A percentile compares a stretch with the other conserved stretches of the same genome.
Conservation (phyloP, 1,284 basidiomycete genomes). For the Ustilago hordei region DNA sequence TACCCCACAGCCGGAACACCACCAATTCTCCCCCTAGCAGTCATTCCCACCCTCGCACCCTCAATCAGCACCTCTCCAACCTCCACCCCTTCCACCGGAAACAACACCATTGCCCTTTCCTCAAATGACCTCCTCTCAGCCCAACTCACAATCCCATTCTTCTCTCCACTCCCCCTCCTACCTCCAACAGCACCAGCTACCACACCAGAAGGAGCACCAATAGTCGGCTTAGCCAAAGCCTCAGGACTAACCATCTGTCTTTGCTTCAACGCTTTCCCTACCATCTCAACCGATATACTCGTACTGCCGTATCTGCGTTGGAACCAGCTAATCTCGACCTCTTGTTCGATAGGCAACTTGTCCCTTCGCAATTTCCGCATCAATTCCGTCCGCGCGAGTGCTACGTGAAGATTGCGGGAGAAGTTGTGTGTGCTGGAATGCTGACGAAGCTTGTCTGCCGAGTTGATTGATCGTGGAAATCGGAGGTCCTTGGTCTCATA, state of each 20-base stretch:
- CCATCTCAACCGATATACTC: conserved; percentile 43
- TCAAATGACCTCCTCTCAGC: conserved; percentile 28
- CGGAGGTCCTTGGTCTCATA: conserved; percentile 41
- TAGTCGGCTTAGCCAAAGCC: conserved; percentile 55
- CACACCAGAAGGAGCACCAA: conserved; percentile 14
- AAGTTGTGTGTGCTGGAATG: conserved; percentile 42
- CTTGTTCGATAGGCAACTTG: conserved; percentile 37
- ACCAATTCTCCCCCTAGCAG: not conserved
- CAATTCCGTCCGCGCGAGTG: conserved; percentile 48
- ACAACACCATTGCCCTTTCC: conserved; percentile 16
- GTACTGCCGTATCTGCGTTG: conserved; percentile 52
- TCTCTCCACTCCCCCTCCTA: conserved; percentile 10
- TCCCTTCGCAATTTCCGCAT: conserved; percentile 52
- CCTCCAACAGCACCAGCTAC: not conserved
- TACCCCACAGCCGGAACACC: conserved; percentile 14
- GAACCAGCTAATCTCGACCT: conserved; percentile 64
- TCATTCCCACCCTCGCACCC: conserved; percentile 1
- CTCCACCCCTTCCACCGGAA: conserved; percentile 26
- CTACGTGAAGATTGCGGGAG: conserved; percentile 44
- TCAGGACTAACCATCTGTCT: conserved; percentile 52
- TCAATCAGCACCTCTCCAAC: conserved; percentile 39
- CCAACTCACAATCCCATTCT: conserved; percentile 48
- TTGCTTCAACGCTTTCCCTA: conserved; percentile 39
- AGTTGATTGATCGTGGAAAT: conserved; percentile 60
- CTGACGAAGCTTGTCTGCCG: conserved; percentile 16